Percentiles rank a stretch among this genome's conserved stretches.
Conservation (phyloP, 192 early-diverging fungal genomes). For the Coemansia sp. region DNA sequence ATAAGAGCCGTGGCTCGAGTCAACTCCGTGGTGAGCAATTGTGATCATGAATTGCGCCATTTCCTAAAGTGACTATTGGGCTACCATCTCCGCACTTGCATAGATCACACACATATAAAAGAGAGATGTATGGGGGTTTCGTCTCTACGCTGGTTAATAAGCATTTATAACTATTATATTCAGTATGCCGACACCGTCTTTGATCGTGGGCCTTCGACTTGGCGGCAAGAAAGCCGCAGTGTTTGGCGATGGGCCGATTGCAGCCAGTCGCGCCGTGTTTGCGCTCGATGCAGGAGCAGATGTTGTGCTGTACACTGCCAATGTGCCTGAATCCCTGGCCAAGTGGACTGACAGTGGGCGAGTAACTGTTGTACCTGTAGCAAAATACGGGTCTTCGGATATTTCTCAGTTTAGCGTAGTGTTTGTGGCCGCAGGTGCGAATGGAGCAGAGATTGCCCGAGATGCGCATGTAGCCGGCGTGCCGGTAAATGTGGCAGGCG, state of each 20-base stretch:
- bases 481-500: slow-evolving; percentile 77
- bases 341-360: slow-evolving; percentile 41
- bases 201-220: slow-evolving; percentile 48
- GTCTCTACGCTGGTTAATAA: not conserved
- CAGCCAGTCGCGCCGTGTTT: slow-evolving; percentile 66
- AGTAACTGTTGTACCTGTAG: slow-evolving; percentile 5
- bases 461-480: slow-evolving; percentile 59
- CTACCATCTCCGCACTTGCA: slow-evolving; percentile 23
- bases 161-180: not conserved
- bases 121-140: not conserved
- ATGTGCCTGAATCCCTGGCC: slow-evolving; percentile 28
- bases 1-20: not conserved
- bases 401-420: slow-evolving; percentile 31
- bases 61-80: slow-evolving; percentile 24
- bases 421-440: slow-evolving; percentile 42
- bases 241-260: slow-evolving; percentile 65
- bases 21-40: slow-evolving; percentile 3
- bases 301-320: slow-evolving; percentile 59
- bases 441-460: slow-evolving; percentile 40
- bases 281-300: slow-evolving; percentile 68
- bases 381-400: slow-evolving; percentile 21
- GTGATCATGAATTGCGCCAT: slow-evolving; percentile 10
- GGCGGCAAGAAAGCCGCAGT: slow-evolving; percentile 55
- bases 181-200: slow-evolving; percentile 21
- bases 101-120: slow-evolving; percentile 4